Evolutionary conservation across 768 basidiomycete species (phyloP), one percentile per base, ranked within the genome.

Genomic region (Holtermannia corniformis): DNA sequence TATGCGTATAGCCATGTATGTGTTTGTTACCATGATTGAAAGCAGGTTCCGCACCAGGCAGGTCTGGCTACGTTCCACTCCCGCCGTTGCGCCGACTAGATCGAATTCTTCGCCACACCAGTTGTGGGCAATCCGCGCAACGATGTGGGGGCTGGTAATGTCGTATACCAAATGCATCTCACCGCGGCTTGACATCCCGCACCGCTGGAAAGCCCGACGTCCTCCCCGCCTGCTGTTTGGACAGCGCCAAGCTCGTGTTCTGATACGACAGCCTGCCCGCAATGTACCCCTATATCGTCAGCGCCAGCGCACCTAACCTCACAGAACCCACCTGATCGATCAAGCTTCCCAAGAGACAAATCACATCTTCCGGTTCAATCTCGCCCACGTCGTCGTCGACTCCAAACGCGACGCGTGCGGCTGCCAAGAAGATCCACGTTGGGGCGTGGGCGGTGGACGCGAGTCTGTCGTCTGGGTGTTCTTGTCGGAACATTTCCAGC

Each of bases 281-380:
- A 7, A 37, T 16, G 16, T 37, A 37, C 16, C 32, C 32, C 32
- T 37, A 37, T 37, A 37, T 7, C 32, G 16, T 37, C 32, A 37
- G 32, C 32, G 10, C 32, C 16, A 7, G 10, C 32, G 16, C 32
- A 37, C 32, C 32, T 7, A 37, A 16, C 32, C 32, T 16, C 7
- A 37, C 16, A 41, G 14, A 4, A 62, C 64, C 42, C 28, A 68
- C 67, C 49, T 68, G 67, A 52, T 67, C 65, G 12, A 70, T 60
- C 23, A 68, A 56, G 45, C 62, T 68, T 3, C 67, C 61, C 3
- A 64, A 52, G 16, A 67, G 56, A 44, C 56, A 61, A 52, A 72
- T 68, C 40, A 72, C 60, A 51, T 68, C 67, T 37, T 68, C 68
- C 43, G 61, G 64, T 54, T 68, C 67, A 1, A 64, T 42, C 37